These are phyloP conservation scores for Saccharomycopsis crataegensis DNA, from an alignment of 1,139 yeast species.

Conservation along the genomic window DNA sequence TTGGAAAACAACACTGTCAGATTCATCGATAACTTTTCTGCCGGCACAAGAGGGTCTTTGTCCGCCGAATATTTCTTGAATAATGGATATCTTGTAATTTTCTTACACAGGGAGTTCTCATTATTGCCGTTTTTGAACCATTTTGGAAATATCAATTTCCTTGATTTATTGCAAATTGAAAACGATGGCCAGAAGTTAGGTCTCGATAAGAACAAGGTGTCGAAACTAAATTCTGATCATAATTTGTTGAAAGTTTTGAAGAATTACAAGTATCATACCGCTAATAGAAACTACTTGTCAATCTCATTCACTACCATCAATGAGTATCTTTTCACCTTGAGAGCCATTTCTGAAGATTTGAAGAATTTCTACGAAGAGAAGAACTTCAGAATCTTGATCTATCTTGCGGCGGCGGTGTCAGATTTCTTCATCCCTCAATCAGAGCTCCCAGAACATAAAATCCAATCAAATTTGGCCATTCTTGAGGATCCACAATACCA, in stretches of 20 bases:
- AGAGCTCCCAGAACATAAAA: slow-evolving; percentile 85
- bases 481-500: slow-evolving; percentile 7
- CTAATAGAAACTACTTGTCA: slow-evolving; percentile 48
- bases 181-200: not conserved
- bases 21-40: slow-evolving; percentile 92
- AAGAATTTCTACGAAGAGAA: slow-evolving; percentile 31
- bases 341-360: slow-evolving; percentile 55
- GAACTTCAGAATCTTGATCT: slow-evolving; percentile 60
- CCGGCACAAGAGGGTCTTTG: slow-evolving; percentile 96
- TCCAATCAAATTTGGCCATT: slow-evolving; percentile 54
- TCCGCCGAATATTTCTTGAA: slow-evolving; percentile 88
- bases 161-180: slow-evolving; percentile 53
- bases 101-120: slow-evolving; percentile 86
- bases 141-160: slow-evolving; percentile 71
- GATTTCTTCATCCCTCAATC: slow-evolving; percentile 90
- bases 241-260: slow-evolving; percentile 5
- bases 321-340: slow-evolving; percentile 82
- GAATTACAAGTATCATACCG: slow-evolving; percentile 24
- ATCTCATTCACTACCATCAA: slow-evolving; percentile 93
- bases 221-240: not conserved
- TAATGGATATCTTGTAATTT: slow-evolving; percentile 84
- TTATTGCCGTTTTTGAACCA: slow-evolving; percentile 86
- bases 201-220: not conserved
- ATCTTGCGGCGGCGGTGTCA: slow-evolving; percentile 94
- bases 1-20: slow-evolving; percentile 93